These are phyloP conservation scores for Phytophthora fragariaefolia DNA, from an alignment of 352 stramenopile species.

Conservation along the genomic window DNA sequence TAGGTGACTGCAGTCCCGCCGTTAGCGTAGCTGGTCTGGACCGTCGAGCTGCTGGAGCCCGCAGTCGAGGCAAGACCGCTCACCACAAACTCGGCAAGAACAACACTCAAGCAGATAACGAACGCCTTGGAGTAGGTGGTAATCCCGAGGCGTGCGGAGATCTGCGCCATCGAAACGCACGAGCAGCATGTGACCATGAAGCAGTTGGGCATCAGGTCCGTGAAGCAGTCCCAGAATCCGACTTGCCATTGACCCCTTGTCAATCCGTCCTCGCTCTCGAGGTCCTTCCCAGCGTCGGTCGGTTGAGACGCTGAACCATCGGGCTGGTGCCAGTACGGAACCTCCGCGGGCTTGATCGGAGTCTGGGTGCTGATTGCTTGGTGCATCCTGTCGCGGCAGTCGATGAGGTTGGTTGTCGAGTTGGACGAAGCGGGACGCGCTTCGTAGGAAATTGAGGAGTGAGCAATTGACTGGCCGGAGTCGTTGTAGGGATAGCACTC, in stretches of 20 bases:
- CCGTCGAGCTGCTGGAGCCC: conserved; percentile 18
- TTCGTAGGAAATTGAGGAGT: conserved; percentile 1
- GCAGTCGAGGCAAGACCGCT: conserved; percentile 15
- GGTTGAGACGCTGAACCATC: neutral
- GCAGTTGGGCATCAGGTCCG: conserved; percentile 50
- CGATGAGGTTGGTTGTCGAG: neutral
- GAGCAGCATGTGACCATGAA: conserved; percentile 53
- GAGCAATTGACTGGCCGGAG: neutral
- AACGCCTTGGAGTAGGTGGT: conserved; percentile 37
- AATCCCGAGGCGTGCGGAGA: conserved; percentile 42
- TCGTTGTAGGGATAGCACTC: neutral
- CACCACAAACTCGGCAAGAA: conserved; percentile 26
- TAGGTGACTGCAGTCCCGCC: conserved; percentile 25
- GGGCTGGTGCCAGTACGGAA: conserved; percentile 6
- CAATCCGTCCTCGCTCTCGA: conserved; percentile 8
- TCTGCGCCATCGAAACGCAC: conserved; percentile 57
- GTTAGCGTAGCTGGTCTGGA: conserved; percentile 16
- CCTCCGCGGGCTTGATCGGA: conserved; percentile 1
- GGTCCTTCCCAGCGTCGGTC: neutral
- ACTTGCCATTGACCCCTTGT: conserved; percentile 20
- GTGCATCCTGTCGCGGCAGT: neutral
- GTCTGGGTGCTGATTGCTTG: conserved; percentile 8
- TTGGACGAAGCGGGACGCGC: neutral
- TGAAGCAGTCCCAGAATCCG: conserved; percentile 51
- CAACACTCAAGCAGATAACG: conserved; percentile 31